Evolutionary conservation across 169 alveolate species (phyloP).

Genomic region (Eimeria maxima): DNA sequence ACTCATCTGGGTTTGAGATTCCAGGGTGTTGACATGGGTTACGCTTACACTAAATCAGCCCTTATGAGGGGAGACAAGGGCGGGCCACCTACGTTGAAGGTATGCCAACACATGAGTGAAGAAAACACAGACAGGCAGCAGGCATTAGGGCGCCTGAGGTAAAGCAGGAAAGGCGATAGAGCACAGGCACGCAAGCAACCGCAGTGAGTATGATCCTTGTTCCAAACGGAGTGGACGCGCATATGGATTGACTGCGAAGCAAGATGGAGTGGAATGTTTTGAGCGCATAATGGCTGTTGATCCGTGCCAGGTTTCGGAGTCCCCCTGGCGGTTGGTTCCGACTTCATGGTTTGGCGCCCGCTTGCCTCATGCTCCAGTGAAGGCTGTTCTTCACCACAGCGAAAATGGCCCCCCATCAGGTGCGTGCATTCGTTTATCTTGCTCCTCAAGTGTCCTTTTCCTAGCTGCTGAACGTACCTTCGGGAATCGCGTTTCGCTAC

Average conservation of each 20-base stretch:
- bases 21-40: constrained; percentile 77
- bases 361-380: constrained; percentile 71
- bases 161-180: not conserved
- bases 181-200: not conserved
- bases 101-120: not conserved
- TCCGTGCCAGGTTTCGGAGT: constrained; percentile 73
- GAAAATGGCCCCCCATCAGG: constrained; percentile 28
- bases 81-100: constrained; percentile 62
- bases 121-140: not conserved
- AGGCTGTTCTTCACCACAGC: constrained; percentile 34
- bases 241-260: not conserved
- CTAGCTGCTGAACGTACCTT: not conserved
- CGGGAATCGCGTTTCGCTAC: not conserved
- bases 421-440: not conserved
- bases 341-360: constrained; percentile 79
- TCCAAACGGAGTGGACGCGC: not conserved
- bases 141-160: not conserved
- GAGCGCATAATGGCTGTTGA: not conserved
- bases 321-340: constrained; percentile 63
- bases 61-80: constrained; percentile 16
- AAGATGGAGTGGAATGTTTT: not conserved
- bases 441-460: not conserved
- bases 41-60: constrained; percentile 76
- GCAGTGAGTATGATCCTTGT: not conserved
- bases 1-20: constrained; percentile 69